Base-by-base conservation (phyloP, 331 rosid genomes). In the Prunus yedoensis region DNA sequence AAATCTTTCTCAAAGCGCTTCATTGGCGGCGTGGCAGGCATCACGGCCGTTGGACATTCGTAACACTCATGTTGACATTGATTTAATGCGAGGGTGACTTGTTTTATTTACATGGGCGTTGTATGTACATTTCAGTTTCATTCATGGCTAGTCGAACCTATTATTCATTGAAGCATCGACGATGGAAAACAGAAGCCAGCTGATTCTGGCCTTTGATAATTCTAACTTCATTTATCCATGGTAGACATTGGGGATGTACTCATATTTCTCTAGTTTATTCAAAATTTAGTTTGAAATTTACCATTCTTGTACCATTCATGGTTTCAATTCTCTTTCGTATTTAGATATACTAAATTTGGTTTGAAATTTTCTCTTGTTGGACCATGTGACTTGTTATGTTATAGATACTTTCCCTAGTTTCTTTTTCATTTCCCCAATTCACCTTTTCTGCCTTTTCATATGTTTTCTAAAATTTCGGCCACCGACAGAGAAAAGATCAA, bases 81-180 rank as follows among this genome's bases (percentile, higher is more conserved):
- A 95, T 86, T 87, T 95, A 87, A 92, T 92, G 99, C 97, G 98
- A 13, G 98, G 98, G 70, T 92, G 86, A 89, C 80, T 57, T 27
- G 57, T 45, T 74, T 61, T 27, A 52, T 50, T 72, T 61, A 14
- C 38, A 12, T 41, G 74, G 73, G 85, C 78, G 49, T 25, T 83
- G 76, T 79, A 78, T 81, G 80, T 74, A 87, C 57, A 73, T 76
- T 59, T 85, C 83, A 54, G 85, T 75, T 74, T 78, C 70, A 63
- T 74, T 78, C 70, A 63, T 87, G 74, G 77, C 66, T 84, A 38
- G 79, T 81, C 71, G 70, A 16, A 77, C 79, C 88, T 83, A 80
- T 83, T 87, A 85, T 85, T 83, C 79, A 14, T 67, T 3, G 57
- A 46, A 23, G 38, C 72, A 67, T 46, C 56, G 10, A 43, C 12